Conservation (phyloP, 768 basidiomycete genomes). For the Calocybe gangraenosa region DNA sequence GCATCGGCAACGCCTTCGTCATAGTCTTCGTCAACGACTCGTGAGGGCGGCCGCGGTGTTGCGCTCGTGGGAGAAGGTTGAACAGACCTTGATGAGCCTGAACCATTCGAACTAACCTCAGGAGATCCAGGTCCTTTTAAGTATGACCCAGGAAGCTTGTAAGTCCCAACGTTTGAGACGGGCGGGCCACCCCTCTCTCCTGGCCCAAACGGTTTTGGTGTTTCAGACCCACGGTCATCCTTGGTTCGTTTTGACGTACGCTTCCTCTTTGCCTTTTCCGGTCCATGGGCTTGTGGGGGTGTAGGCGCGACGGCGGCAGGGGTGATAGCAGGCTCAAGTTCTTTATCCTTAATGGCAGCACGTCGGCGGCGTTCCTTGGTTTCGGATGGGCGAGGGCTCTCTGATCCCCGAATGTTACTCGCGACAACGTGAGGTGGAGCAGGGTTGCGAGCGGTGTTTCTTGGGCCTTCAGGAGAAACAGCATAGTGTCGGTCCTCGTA, state of each 20-base stretch:
- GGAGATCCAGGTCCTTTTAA: constrained; percentile 46
- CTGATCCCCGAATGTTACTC: constrained; percentile 45
- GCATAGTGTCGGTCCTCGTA: constrained; percentile 45
- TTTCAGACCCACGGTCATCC: constrained; percentile 45
- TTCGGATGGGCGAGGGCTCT: constrained; percentile 53
- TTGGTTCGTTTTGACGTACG: constrained; percentile 35
- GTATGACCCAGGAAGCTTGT: constrained; percentile 26
- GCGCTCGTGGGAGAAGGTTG: constrained; percentile 71
- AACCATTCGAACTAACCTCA: constrained; percentile 64
- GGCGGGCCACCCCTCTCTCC: constrained; percentile 25
- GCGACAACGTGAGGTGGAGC: constrained; percentile 26
- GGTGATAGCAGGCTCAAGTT: constrained; percentile 28
- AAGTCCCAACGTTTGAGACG: constrained; percentile 17
- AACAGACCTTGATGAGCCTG: constrained; percentile 59
- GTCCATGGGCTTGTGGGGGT: constrained; percentile 2
- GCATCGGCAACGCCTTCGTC: constrained; percentile 86
- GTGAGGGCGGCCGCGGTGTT: constrained; percentile 54
- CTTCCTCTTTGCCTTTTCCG: constrained; percentile 44
- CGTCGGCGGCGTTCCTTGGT: constrained; percentile 44
- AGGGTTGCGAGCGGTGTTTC: constrained; percentile 27
- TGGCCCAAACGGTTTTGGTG: constrained; percentile 35
- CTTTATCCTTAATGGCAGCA: constrained; percentile 42
- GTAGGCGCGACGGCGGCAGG: constrained; percentile 11
- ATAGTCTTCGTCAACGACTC: constrained; percentile 88
- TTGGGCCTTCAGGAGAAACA: constrained; percentile 42